These are phyloP conservation scores for Petunia secreta DNA, from an alignment of 257 asterid genomes.

Conservation along the genomic window DNA sequence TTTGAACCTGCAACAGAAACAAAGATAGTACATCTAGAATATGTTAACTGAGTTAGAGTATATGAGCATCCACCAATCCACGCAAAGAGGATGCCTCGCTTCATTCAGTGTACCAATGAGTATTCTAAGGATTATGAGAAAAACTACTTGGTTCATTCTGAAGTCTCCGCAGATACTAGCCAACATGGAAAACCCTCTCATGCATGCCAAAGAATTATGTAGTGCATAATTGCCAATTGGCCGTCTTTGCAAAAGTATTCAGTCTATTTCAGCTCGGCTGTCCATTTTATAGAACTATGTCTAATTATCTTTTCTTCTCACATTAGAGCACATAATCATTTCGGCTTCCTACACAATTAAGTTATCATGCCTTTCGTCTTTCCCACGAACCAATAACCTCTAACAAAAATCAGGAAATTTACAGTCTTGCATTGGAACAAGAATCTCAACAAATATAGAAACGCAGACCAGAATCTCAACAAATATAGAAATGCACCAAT, in stretches of 20 bases:
- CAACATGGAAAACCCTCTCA: not conserved
- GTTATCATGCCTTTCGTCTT: conserved; percentile 13
- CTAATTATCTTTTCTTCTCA: not conserved
- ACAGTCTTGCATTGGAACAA: not conserved
- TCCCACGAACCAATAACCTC: not conserved
- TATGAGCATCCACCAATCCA: conserved; percentile 21
- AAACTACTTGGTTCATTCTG: not conserved
- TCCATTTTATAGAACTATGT: not conserved
- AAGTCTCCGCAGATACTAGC: not conserved
- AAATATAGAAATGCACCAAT: not conserved
- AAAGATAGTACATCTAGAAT: not conserved
- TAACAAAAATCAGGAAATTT: not conserved
- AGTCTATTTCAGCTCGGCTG: not conserved
- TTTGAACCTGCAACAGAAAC: conserved; percentile 20
- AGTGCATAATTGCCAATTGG: not conserved
- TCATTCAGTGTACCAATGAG: not conserved
- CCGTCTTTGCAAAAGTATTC: not conserved
- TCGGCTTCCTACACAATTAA: not conserved
- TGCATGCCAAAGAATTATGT: not conserved
- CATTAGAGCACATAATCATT: not conserved
- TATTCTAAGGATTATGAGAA: not conserved
- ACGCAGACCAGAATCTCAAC: not conserved
- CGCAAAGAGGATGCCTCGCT: not conserved
- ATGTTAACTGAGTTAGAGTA: not conserved
- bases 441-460: conserved; percentile 5